Evolutionary conservation across 768 basidiomycete genomes (phyloP).

Genomic region (Pisolithus albus): DNA sequence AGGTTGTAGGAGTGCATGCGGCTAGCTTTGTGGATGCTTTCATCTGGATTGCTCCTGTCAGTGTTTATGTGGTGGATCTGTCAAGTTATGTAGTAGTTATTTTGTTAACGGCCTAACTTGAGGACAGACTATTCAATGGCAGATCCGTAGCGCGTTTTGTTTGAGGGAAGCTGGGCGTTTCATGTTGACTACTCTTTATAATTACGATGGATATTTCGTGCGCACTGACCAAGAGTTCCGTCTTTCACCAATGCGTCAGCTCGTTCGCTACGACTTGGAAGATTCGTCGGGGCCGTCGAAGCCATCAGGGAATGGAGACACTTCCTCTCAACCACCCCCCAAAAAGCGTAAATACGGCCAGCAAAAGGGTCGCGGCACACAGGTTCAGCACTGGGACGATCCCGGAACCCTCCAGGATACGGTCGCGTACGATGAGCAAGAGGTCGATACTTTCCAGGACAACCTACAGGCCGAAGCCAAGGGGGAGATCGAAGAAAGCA

Average conservation of each 20-base stretch:
- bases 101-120: no score
- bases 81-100: no score
- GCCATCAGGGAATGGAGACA: neutral
- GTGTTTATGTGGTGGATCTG: no score
- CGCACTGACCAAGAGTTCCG: no score
- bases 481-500: constrained; percentile 43
- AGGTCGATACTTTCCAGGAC: constrained; percentile 3
- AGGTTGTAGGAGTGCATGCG: constrained; percentile 26
- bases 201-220: no score
- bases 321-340: constrained; percentile 27
- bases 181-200: no score
- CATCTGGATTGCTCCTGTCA: neutral
- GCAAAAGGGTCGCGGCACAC: constrained; percentile 13
- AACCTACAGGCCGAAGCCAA: constrained; percentile 22
- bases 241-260: constrained; percentile 17
- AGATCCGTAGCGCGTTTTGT: no score
- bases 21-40: neutral
- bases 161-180: no score
- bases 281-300: constrained; percentile 9
- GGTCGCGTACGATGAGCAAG: constrained; percentile 29
- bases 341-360: constrained; percentile 46
- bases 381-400: constrained; percentile 41
- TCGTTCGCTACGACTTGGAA: constrained; percentile 24
- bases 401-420: constrained; percentile 20
- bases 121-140: no score